Conservation (phyloP, 768 basidiomycete genomes). For the Porpolomopsis calyptriformis region DNA sequence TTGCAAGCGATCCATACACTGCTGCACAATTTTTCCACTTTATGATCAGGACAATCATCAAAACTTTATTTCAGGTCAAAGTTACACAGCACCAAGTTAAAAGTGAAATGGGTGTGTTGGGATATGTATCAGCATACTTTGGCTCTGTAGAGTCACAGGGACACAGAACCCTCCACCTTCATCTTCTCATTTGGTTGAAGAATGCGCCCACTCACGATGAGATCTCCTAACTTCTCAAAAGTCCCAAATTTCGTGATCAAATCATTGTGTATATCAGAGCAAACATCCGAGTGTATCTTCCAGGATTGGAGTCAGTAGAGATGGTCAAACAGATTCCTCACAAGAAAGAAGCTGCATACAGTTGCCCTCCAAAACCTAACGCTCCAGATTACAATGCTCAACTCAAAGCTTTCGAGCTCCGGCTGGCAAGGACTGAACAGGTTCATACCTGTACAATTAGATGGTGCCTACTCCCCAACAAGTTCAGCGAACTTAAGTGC, state of each 20-base stretch:
- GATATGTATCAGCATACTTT: conserved; percentile 23
- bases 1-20: conserved; percentile 29
- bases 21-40: conserved; percentile 31
- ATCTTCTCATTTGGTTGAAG: conserved; percentile 25
- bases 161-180: conserved; percentile 28
- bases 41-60: conserved; percentile 21
- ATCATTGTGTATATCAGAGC: conserved; percentile 21
- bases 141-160: conserved; percentile 24
- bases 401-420: conserved; percentile 13
- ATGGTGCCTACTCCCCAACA: conserved; percentile 15
- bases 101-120: conserved; percentile 21
- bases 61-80: conserved; percentile 22
- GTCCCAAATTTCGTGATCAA: conserved; percentile 17
- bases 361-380: conserved; percentile 22
- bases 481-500: conserved; percentile 17
- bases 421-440: conserved; percentile 19
- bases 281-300: conserved; percentile 24
- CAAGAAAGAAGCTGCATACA: conserved; percentile 22
- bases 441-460: conserved; percentile 20
- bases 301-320: conserved; percentile 19
- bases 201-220: conserved; percentile 20
- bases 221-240: conserved; percentile 15
- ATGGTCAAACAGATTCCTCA: conserved; percentile 16
- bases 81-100: conserved; percentile 12
- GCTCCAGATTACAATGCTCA: conserved; percentile 12